phyloP scores from a whole-genome alignment of 169 alveolate genomes.

The Eimeria necatrix region DNA sequence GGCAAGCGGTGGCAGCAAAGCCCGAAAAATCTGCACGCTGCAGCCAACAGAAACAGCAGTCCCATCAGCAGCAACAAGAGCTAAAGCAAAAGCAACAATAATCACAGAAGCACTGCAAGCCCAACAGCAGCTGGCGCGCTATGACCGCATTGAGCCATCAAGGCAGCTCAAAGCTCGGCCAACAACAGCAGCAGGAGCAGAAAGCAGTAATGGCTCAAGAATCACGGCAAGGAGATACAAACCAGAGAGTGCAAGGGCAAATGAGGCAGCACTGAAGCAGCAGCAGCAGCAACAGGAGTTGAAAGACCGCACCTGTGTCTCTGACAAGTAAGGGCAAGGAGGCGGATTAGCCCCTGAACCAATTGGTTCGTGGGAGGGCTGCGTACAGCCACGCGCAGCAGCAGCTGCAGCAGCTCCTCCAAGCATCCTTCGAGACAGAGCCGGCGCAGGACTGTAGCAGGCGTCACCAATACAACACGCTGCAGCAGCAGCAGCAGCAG shows the following conservation, averaged over 20 bases:
- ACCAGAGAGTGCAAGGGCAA: neutral
- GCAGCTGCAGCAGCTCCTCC: conserved; percentile 35
- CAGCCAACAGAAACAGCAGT: neutral
- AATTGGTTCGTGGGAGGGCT: conserved; percentile 1
- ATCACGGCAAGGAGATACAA: neutral
- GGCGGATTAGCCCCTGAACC: neutral
- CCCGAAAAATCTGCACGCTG: conserved; percentile 16
- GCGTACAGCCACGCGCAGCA: conserved; percentile 15
- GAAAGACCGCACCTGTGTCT: neutral
- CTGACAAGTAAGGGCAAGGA: conserved; percentile 19
- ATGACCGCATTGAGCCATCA: no score
- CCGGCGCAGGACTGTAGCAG: conserved; percentile 31
- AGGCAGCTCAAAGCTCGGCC: no score
- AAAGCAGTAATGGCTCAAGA: neutral
- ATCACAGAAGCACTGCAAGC: no score
- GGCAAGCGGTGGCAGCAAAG: conserved; percentile 6
- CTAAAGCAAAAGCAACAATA: no score
- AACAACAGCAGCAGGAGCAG: neutral
- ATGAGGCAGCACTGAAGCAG: neutral
- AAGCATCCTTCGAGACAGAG: neutral
- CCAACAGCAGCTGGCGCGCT: no score
- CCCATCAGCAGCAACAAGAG: no score
- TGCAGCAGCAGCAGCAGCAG: conserved; percentile 29
- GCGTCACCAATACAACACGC: neutral
- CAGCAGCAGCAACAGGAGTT: neutral